Base-by-base conservation (phyloP, 1,284 basidiomycete species). In the Malassezia yamatoensis region DNA sequence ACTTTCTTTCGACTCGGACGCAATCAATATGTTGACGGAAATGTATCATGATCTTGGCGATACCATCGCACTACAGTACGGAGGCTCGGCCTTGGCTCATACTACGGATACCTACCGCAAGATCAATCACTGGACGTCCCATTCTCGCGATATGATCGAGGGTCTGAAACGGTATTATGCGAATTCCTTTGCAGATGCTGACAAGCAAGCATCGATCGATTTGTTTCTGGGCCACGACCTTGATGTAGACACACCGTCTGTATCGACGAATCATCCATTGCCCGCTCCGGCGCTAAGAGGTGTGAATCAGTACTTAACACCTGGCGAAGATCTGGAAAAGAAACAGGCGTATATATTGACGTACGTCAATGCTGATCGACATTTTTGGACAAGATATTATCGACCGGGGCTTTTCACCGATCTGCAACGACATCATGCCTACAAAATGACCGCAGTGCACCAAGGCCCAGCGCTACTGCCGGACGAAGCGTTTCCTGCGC, bases 181-280 rank as follows among this genome's bases (percentile, higher is more conserved):
- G 5, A 99, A 98, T 70, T 90, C 88, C 4, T 81, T 98, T 34
- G 67, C 64, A 12, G 72, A 99, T 71, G 90, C 89, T 1, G 94
- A 98, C 76, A 98, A 98, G 76, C 94, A 99, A 76, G 83, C 87
- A 0, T 90, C 94, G 0, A 99, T 96, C 75, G 93, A 99, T 75
- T 81, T 96, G 21, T 98, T 98, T 75, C 83, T 98, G 13, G 47
- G 47, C 0, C 47, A 46, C 33, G 35, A 34, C 12, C 13, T 49
- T n/a, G 6, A n/a, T 8, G 32, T 9, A 13, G 18, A 38, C 20
- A 18, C 18, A 39, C 21, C 18, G 3, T 21, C 24, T 10, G 43
- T 21, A 20, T 10, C 13, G 8, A 32, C 18, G 7, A 42, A 20
- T 34, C 48, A n/a, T 18, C 42, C 4, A 49, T 32, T 10, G 54